Evolutionary conservation across 2,329 filamentous ascomycete species (phyloP).

Genomic region (Cytospora chrysosperma): DNA sequence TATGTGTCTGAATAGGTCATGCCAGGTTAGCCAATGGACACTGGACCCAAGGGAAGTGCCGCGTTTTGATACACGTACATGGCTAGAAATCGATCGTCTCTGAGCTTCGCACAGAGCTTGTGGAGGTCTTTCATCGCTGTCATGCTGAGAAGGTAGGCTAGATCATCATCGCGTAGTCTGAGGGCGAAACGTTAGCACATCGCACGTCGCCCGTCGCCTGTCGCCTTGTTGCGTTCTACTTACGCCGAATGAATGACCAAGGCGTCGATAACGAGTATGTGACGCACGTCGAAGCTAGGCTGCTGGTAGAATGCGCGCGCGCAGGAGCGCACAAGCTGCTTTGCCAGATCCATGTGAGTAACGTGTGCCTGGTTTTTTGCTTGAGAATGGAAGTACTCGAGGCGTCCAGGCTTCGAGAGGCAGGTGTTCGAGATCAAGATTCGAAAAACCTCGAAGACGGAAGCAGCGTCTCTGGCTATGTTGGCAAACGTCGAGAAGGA

Average conservation of each 20-base stretch:
- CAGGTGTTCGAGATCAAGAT: not conserved
- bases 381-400: not conserved
- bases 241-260: conserved; percentile 79
- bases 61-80: conserved; percentile 55
- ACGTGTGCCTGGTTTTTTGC: not conserved
- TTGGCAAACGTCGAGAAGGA: not conserved
- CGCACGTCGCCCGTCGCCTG: conserved; percentile 74
- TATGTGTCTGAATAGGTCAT: conserved; percentile 53
- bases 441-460: not conserved
- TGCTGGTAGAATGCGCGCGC: conserved; percentile 66
- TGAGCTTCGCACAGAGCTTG: conserved; percentile 80
- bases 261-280: conserved; percentile 82
- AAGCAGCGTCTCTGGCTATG: not conserved
- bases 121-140: conserved; percentile 83
- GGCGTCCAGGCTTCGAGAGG: not conserved
- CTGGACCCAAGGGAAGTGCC: not conserved
- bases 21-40: conserved; percentile 9
- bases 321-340: conserved; percentile 81
- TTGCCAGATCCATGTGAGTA: conserved; percentile 51
- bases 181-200: conserved; percentile 64
- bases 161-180: conserved; percentile 82
- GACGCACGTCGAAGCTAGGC: conserved; percentile 67
- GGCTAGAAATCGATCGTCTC: conserved; percentile 80
- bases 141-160: conserved; percentile 83
- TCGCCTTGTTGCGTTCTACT: conserved; percentile 66